A percentile compares a stretch with the other conserved stretches of the same genome.
These are phyloP conservation scores for barley (Hordeum vulgare) DNA, from an alignment of 176 grass and related monocot species.

Conservation along the genomic window DNA sequence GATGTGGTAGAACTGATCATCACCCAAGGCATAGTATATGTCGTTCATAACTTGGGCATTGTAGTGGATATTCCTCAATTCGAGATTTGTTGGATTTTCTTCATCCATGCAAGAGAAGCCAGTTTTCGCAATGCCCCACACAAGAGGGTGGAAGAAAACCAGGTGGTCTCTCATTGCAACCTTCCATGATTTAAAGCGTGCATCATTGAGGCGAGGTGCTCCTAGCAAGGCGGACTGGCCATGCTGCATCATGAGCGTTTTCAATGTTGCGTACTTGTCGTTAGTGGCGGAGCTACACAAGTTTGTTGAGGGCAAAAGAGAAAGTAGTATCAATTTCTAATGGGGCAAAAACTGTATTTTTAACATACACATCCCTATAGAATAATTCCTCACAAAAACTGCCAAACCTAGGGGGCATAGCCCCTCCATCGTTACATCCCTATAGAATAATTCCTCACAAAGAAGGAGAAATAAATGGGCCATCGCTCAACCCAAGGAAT, in stretches of 20 bases:
- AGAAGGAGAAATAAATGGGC: no score
- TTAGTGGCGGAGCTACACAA: no score
- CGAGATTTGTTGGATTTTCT: background rate
- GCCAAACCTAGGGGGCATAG: no score
- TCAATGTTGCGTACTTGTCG: no score
- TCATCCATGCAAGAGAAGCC: background rate
- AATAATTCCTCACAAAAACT: no score
- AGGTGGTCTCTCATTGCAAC: background rate
- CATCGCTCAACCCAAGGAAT: no score
- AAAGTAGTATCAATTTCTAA: no score
- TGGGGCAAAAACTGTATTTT: no score
- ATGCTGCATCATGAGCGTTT: slow-evolving; percentile 26
- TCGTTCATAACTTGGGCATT: background rate
- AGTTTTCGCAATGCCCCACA: background rate
- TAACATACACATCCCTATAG: no score
- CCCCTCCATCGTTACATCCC: no score
- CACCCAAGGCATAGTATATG: background rate
- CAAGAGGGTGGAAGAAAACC: background rate
- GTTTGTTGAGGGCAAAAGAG: no score
- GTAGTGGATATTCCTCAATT: background rate
- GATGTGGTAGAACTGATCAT: background rate
- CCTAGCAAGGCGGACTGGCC: slow-evolving; percentile 22
- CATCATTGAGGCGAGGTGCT: background rate
- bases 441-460: no score
- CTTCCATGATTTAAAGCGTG: background rate